Evolutionary conservation across 2,329 filamentous ascomycete species (phyloP), one percentile per base, ranked within the genome.

Genomic region (Lithohypha guttulata): DNA sequence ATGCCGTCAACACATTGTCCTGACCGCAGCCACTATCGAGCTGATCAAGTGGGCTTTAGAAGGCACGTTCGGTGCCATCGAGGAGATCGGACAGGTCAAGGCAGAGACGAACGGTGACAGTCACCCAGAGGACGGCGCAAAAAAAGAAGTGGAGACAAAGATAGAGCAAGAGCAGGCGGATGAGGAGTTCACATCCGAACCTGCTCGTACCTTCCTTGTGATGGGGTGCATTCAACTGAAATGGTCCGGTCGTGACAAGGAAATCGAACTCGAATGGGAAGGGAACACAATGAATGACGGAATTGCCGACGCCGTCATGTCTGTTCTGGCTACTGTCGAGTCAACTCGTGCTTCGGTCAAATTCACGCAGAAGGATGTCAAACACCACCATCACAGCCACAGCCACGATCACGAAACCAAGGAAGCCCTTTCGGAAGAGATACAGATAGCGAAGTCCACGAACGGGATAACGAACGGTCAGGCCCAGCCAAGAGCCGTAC

Each of bases 231-330:
- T 95, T 19, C 76, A 76, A 6, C 77, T 96, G n/a, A 75, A 79
- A 14, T 86, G 91, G 60, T 73, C 73, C 47, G 73, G 69, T 45
- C 58, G 61, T 9, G 79, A 77, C 49, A 83, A 87, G 41, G 80
- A 91, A 55, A 75, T 95, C 4, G 86, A 93, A 58, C 69, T 96
- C 2, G 86, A 94, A 61, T 98, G 91, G 91, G 89, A 96, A 59
- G 91, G 87, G 42, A 98, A 96, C 58, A 83, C 94, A 66, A 79
- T 95, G 55, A 98, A 96, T 59, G 91, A 98, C 55, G 84, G 86
- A 44, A 93, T 98, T 54, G 91, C 91, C n/a, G 91, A 98, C 61
- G 86, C 91, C 11, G 82, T 96, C 39, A 84, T 96, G 70, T 86
- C 86, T 1, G 85, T 95, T 2, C 71, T 98, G 8, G 77, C 94